These are phyloP conservation scores for Fusarium sp. DNA, from an alignment of 2,329 filamentous ascomycete genomes.

Conservation along the genomic window DNA sequence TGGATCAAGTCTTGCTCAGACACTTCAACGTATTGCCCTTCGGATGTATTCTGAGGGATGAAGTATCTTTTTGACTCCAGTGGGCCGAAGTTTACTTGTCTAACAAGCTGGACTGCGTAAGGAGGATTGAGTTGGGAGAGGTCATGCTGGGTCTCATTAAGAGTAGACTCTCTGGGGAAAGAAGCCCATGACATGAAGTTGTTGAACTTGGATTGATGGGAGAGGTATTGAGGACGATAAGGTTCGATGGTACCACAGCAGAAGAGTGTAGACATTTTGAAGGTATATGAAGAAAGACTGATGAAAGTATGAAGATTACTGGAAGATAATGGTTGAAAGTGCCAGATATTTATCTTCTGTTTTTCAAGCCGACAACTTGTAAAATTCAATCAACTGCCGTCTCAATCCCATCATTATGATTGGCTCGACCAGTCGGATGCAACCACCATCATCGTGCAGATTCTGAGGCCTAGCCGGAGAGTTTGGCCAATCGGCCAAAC, in stretches of 20 bases:
- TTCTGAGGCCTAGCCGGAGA: slow-evolving; percentile 27
- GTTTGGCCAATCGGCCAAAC: background rate
- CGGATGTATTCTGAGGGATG: background rate
- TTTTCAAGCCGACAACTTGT: background rate
- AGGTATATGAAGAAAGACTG: no score
- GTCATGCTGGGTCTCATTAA: no score
- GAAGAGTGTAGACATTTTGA: background rate
- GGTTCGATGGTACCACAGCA: background rate
- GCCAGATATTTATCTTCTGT: background rate
- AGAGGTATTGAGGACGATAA: background rate
- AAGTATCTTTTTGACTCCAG: background rate
- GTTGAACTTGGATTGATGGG: background rate
- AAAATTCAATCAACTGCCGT: background rate
- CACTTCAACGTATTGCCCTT: background rate
- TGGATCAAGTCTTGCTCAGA: background rate
- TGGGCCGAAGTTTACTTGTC: background rate
- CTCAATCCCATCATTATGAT: background rate
- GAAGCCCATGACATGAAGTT: background rate
- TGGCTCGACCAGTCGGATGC: background rate
- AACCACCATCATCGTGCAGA: slow-evolving; percentile 27
- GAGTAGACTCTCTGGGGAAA: background rate
- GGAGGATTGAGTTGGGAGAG: background rate
- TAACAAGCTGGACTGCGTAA: background rate
- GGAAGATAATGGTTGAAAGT: background rate
- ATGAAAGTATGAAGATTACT: background rate